phyloP scores from a whole-genome alignment of 768 basidiomycete genomes.

The Leccinum fibrillosum region DNA sequence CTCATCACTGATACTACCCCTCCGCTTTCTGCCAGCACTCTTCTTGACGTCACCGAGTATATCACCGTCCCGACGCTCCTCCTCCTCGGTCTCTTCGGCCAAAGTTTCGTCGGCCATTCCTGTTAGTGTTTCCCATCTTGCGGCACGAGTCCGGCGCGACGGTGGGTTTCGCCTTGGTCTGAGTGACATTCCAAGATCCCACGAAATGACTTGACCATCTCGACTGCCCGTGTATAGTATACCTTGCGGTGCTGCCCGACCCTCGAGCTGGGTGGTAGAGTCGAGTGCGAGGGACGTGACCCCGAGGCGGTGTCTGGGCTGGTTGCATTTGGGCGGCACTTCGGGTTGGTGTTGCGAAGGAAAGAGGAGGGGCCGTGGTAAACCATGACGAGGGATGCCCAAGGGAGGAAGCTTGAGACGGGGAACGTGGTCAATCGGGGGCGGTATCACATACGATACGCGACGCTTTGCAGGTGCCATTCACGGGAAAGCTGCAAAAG shows the following conservation, averaged over 20 bases:
- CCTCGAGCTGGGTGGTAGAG: conserved; percentile 71
- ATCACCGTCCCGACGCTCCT: conserved; percentile 71
- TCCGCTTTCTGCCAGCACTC: conserved; percentile 32
- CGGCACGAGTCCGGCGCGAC: conserved; percentile 26
- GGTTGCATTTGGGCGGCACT: conserved; percentile 26
- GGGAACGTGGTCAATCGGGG: conserved; percentile 59
- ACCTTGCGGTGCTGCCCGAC: conserved; percentile 67
- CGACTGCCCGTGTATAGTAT: conserved; percentile 89
- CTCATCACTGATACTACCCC: conserved; percentile 26
- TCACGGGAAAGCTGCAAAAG: conserved; percentile 7
- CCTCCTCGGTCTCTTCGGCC: conserved; percentile 64
- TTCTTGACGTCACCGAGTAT: conserved; percentile 69
- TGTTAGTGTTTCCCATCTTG: conserved; percentile 78
- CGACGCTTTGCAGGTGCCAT: conserved; percentile 56
- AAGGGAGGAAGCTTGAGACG: conserved; percentile 69
- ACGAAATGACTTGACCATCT: conserved; percentile 83
- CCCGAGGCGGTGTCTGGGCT: conserved; percentile 85
- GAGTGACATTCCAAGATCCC: conserved; percentile 77
- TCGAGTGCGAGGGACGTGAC: conserved; percentile 88
- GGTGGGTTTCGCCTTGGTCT: conserved; percentile 35
- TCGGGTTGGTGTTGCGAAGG: conserved; percentile 30
- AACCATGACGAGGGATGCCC: conserved; percentile 61
- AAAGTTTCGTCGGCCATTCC: conserved; percentile 75
- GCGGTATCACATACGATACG: conserved; percentile 86
- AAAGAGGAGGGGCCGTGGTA: conserved; percentile 64